Evolutionary conservation across 2,329 filamentous ascomycete genomes (phyloP).

Genomic region (Sporothrix brasiliensis): DNA sequence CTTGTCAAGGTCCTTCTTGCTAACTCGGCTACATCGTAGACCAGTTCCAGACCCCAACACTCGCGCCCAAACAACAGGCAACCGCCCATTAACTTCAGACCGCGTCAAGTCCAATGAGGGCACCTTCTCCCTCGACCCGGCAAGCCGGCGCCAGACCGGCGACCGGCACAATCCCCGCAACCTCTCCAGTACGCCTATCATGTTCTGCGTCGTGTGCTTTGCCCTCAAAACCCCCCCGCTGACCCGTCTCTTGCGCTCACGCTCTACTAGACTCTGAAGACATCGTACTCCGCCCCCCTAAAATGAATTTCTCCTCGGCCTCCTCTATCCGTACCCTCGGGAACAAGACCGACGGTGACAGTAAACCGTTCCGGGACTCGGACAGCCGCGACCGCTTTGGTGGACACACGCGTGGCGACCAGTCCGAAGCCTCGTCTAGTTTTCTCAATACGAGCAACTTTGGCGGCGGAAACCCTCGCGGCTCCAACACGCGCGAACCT

Average conservation of each 20-base stretch:
- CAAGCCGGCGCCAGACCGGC: constrained; percentile 54
- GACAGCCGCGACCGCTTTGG: constrained; percentile 59
- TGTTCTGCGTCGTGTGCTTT: not conserved
- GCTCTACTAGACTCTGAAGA: constrained; percentile 67
- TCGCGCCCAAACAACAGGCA: constrained; percentile 40
- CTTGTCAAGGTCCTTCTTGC: not conserved
- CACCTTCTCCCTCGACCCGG: constrained; percentile 52
- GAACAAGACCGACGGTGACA: constrained; percentile 50
- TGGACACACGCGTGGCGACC: constrained; percentile 52
- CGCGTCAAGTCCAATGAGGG: constrained; percentile 51
- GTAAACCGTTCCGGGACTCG: constrained; percentile 56
- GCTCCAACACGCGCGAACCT: constrained; percentile 51
- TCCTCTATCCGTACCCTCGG: constrained; percentile 57
- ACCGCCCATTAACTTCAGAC: constrained; percentile 51
- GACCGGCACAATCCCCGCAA: constrained; percentile 61
- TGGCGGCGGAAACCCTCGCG: constrained; percentile 49
- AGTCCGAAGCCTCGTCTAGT: constrained; percentile 2
- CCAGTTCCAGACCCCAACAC: constrained; percentile 24
- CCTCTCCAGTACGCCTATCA: constrained; percentile 54
- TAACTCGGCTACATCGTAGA: constrained; percentile 28
- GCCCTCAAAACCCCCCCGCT: constrained; percentile 36
- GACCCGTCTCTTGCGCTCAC: not conserved
- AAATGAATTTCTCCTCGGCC: constrained; percentile 78
- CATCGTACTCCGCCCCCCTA: constrained; percentile 81
- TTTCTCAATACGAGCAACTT: constrained; percentile 44